These are phyloP conservation scores for Artomyces pyxidatus DNA, from an alignment of 768 basidiomycete species.

Conservation along the genomic window DNA sequence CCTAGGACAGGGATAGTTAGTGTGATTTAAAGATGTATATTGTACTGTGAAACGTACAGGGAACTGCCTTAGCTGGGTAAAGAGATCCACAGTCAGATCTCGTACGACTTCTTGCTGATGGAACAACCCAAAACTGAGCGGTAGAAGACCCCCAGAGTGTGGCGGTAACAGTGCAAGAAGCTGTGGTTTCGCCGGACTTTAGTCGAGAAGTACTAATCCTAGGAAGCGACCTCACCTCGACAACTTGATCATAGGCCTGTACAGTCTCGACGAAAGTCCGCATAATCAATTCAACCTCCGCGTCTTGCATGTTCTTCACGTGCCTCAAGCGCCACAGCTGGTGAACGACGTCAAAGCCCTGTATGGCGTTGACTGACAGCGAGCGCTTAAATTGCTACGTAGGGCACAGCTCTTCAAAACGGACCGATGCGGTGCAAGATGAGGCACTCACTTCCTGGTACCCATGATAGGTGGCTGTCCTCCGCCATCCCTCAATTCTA, in stretches of 20 bases:
- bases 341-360: conserved; percentile 77
- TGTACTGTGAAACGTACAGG: conserved; percentile 44
- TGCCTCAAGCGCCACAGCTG: conserved; percentile 78
- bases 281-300: conserved; percentile 71
- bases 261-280: conserved; percentile 63
- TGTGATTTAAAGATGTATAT: conserved; percentile 2
- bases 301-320: conserved; percentile 60
- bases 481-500: conserved; percentile 91
- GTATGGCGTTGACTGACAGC: conserved; percentile 50
- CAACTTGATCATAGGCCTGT: conserved; percentile 78
- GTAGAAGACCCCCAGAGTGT: conserved; percentile 74
- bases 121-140: conserved; percentile 85
- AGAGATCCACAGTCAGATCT: conserved; percentile 74
- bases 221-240: conserved; percentile 52
- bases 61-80: conserved; percentile 69
- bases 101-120: conserved; percentile 75
- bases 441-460: conserved; percentile 50
- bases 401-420: conserved; percentile 10
- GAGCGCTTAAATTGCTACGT: conserved; percentile 60
- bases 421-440: not conserved
- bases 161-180: conserved; percentile 72
- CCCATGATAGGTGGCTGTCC: conserved; percentile 72
- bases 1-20: conserved; percentile 32
- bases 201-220: conserved; percentile 1
- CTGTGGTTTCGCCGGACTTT: conserved; percentile 35